Base-by-base conservation (phyloP, 2,329 filamentous ascomycete genomes). In the Penicillium aurantiogriseum region DNA sequence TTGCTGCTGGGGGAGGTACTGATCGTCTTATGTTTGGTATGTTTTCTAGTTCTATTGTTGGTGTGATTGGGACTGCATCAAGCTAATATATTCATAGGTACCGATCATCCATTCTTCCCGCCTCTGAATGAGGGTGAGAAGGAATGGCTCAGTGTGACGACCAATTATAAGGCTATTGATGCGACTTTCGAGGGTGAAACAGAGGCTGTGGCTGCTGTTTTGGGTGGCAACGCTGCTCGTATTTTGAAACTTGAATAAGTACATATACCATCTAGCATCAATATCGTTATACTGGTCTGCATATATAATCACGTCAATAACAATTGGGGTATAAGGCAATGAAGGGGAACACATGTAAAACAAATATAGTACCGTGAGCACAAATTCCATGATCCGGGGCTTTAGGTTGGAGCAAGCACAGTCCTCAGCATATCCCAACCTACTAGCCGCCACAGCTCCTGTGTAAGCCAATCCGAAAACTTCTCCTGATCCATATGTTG, bases 1-100 rank as follows among this genome's bases (percentile, higher is more conserved):
- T 95, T 7, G 92, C 94, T 73, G 90, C 88, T 0, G 85, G 72
- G 2, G 75, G 69, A 3, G 69, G 72, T 21, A 63, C 69, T 11
- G 74, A 76, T 64, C 71, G 76, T 53, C 66, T 78, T 25, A 65
- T 78, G 54, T 78, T 79, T 51, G 76, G 73, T 76, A 67, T 57
- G 64, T 57, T 13, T 52, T 43, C 8, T 31, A 23, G 11, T 42
- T 27, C 13, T 4, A n/a, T 21, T 29, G 1, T 33, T 19, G 6
- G 3, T 45, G 6, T n/a, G 1, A 1, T n/a, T 13, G 5, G 19
- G 15, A 6, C 35, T 40, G 8, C 0, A 6, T 29, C 27, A 42
- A 31, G 39, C 60, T 67, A 29, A 65, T 38, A 21, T 19, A 45
- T 13, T 23, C 8, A 13, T 46, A 76, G 74, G 76, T 29, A 78